Base-by-base conservation (phyloP, 164 flowering plant species). In the Magnolia officinalis region DNA sequence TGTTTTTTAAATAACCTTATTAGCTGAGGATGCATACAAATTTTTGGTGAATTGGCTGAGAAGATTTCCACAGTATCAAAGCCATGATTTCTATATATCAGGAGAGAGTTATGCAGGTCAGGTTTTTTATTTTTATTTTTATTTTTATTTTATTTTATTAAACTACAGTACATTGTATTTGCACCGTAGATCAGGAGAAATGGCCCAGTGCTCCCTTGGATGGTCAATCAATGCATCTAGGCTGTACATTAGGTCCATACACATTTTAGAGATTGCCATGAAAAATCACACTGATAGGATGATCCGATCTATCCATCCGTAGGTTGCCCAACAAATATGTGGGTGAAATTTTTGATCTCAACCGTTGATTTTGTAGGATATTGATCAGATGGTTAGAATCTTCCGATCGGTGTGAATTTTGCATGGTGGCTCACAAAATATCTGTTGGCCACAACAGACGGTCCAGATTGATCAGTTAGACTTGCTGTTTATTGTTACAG, bases 21-120 rank as follows among this genome's bases (percentile, higher is more conserved):
- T 29, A 67, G 92, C 92, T 73, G 87, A 88, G 80, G 94, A 92
- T 83, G 75, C 93, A 23, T 90, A 92, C 81, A 83, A 50, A 51
- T 92, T 92, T 81, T 26, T 92, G 78, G 87, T 86, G 63, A 86
- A 87, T 68, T 92, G 96, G 96, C 79, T 90, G 52, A 58, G 80
- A 77, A 84, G 84, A 63, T 92, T 85, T 80, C 92, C 96, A 1
- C 89, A 88, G 76, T 92, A 59, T 80, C 83, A 82, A 71, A 13
- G 74, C 55, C 84, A 71, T 51, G 92, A 89, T 72, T 87, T 92
- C 82, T 92, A 72, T 84, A 76, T 92, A 45, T 68, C 96, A n/a
- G 94, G 94, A 70, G 94, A 92, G 55, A 64, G 73, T n/a, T 68
- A 76, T 61, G 73, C 58, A 69, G 73, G 73, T 45, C n/a, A 70